Evolutionary conservation across 306 rosid species (phyloP).

Genomic region (Malus orientalis): DNA sequence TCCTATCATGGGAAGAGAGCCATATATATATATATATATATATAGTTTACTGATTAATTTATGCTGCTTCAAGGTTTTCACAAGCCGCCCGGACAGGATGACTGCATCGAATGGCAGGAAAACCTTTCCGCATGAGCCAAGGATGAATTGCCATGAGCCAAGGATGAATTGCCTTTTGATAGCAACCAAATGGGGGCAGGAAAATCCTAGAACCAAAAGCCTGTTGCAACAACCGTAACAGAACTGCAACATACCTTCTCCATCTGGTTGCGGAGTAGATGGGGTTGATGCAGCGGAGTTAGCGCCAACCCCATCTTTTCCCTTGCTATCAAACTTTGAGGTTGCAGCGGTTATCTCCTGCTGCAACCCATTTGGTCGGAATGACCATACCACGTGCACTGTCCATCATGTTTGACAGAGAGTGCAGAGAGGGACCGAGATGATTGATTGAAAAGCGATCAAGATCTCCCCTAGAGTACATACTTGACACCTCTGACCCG

Average conservation of each 20-base stretch:
- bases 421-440: constrained; percentile 37
- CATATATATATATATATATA: too few relatives aligned
- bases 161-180: constrained; percentile 57
- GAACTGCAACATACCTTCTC: constrained; percentile 18
- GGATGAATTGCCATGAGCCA: constrained; percentile 88
- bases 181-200: constrained; percentile 46
- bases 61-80: constrained; percentile 16
- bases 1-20: constrained; percentile 24
- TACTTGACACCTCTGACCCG: constrained; percentile 76
- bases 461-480: constrained; percentile 44
- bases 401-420: constrained; percentile 45
- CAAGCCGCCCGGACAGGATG: constrained; percentile 10
- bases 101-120: constrained; percentile 17
- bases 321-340: constrained; percentile 50
- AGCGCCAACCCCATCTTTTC: constrained; percentile 28
- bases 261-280: constrained; percentile 42
- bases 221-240: constrained; percentile 14
- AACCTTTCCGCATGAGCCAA: constrained; percentile 49
- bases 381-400: constrained; percentile 42
- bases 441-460: constrained; percentile 42
- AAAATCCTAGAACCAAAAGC: constrained; percentile 20
- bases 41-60: constrained; percentile 15
- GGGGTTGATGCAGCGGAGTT: constrained; percentile 19
- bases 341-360: constrained; percentile 61
- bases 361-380: constrained; percentile 75